phyloP scores from a whole-genome alignment of 208 protist genomes.

The Trypanosoma rangeli region DNA sequence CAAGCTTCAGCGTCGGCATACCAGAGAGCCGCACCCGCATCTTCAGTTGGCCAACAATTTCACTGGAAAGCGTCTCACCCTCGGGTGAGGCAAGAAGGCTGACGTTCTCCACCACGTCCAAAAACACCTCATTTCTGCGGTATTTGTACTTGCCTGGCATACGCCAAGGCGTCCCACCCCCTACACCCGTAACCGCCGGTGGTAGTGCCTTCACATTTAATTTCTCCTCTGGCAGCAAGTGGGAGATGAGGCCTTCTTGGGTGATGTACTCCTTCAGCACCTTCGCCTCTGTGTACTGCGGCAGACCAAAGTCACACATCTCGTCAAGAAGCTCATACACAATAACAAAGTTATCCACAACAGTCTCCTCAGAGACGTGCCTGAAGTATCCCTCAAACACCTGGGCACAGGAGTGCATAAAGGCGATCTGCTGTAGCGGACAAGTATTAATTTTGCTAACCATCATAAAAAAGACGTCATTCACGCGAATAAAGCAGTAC shows the following conservation, averaged over 20 bases:
- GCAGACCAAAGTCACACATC: conserved; percentile 99
- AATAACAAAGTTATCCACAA: conserved; percentile 98
- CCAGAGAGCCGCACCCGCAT: conserved; percentile 97
- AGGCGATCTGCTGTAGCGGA: conserved; percentile 93
- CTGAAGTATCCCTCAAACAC: conserved; percentile 96
- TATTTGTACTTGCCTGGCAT: conserved; percentile 96
- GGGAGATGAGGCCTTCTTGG: conserved; percentile 74
- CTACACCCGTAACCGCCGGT: conserved; percentile 90
- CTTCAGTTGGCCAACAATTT: conserved; percentile 94
- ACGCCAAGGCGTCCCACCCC: conserved; percentile 95
- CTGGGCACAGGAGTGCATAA: conserved; percentile 91
- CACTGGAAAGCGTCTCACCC: conserved; percentile 93
- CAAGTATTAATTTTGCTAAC: conserved; percentile 96
- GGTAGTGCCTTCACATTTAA: conserved; percentile 56
- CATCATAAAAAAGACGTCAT: conserved; percentile 95
- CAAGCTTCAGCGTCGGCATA: conserved; percentile 98
- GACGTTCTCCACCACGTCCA: conserved; percentile 98
- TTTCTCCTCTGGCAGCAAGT: conserved; percentile 37
- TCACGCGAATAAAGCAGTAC: conserved; percentile 95
- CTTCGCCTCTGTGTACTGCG: conserved; percentile 96
- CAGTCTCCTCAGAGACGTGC: conserved; percentile 93
- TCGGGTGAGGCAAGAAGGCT: conserved; percentile 95
- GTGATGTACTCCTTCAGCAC: conserved; percentile 97
- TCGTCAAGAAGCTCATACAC: conserved; percentile 99
- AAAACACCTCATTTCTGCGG: conserved; percentile 97